Conservation (phyloP, 148 eudicot species). For the Fagopyrum homotropicum region DNA sequence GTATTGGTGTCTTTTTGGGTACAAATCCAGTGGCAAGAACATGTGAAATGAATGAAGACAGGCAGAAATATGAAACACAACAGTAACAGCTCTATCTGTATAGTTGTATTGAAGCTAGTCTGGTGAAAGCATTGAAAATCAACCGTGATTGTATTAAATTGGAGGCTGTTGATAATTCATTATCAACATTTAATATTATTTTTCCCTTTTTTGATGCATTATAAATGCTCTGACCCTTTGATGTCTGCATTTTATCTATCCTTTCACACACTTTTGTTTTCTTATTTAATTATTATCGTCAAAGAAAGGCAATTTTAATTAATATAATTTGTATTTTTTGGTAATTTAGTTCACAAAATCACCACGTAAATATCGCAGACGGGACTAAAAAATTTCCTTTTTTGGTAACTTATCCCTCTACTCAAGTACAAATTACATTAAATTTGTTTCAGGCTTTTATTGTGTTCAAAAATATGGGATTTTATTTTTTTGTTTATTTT, state of each 20-base stretch:
- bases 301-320: too few species aligned
- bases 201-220: not conserved
- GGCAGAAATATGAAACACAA: not conserved
- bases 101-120: not conserved
- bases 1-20: not conserved
- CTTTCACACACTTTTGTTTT: not conserved
- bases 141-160: constrained; percentile 6
- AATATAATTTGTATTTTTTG: too few species aligned
- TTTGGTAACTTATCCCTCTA: not conserved
- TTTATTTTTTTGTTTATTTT: too few species aligned
- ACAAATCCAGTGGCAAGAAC: not conserved
- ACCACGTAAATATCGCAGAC: not conserved
- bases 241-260: not conserved
- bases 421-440: not conserved
- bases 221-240: not conserved
- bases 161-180: constrained; percentile 1
- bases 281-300: not conserved
- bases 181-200: not conserved
- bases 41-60: constrained; percentile 6
- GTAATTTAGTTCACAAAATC: not conserved
- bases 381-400: not conserved
- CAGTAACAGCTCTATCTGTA: not conserved
- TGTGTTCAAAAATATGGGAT: too few species aligned
- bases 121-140: constrained; percentile 8
- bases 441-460: not conserved